Base-by-base conservation (phyloP, 352 stramenopile species). In the Globisporangium radiosum region DNA sequence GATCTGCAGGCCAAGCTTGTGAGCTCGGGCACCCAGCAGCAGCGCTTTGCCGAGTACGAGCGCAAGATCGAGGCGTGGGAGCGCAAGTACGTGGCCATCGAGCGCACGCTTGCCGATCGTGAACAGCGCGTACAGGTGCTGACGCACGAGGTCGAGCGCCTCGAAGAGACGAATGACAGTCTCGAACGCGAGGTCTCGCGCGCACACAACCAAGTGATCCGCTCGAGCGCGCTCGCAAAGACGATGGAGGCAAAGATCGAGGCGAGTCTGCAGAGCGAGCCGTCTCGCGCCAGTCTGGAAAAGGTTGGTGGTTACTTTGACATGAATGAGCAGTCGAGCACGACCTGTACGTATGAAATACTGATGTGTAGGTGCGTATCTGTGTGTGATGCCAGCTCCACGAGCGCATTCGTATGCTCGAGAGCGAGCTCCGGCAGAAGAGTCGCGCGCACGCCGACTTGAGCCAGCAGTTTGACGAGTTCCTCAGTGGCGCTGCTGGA, bases 171-270 rank as follows among this genome's bases (percentile, higher is more conserved):
- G 2, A 71, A 80, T 33, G 64, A 61, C 47, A 39, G 43, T 25
- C 39, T 87, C 9, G 73, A 87, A 47, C 48, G 50, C 4, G 77
- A 87, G 19, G 17, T 87, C 5, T 17, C 42, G 4, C 52, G 59
- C 4, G 63, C 69, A 3, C 77, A 87, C 39, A 72, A 84, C 38
- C 65, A 80, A 50, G 36, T 82, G n/a, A 85, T 85, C 40, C 63
- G 60, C 47, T 69, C 75, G 51, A 81, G 65, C 13, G 77, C 63
- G 5, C 58, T 62, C 1, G 69, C 84, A 61, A 76, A 70, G 44
- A 68, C 71, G 7, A 72, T 84, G 68, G 72, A 84, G 48, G 75
- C 68, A 4, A 75, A 63, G 50, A 47, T 84, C 11, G 75, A 87
- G 58, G 64, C 59, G 11, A 74, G 49, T 19, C 42, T 73, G 17